These are phyloP conservation scores for Smittium mucronatum DNA, from an alignment of 371 early-diverging fungal genomes.

Conservation along the genomic window DNA sequence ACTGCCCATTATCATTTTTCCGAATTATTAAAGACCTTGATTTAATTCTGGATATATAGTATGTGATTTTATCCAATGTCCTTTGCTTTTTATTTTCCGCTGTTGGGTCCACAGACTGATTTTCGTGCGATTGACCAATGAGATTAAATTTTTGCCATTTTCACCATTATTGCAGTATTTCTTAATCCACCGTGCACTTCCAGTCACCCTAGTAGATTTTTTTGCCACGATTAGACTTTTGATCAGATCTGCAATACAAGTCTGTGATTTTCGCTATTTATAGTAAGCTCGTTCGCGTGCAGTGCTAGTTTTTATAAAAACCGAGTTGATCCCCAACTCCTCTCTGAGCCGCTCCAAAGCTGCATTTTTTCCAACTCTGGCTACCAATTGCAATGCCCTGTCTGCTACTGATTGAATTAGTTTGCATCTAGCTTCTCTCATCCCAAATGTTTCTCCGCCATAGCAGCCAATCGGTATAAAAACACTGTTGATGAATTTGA, in stretches of 20 bases:
- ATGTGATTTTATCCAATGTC: not conserved
- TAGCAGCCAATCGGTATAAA: slow-evolving; percentile 1
- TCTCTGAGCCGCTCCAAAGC: not conserved
- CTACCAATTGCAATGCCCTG: not conserved
- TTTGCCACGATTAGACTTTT: not conserved
- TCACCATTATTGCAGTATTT: not conserved
- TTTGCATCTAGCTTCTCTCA: slow-evolving; percentile 4
- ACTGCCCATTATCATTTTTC: slow-evolving; percentile 2
- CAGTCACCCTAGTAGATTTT: not conserved
- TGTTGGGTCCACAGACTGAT: not conserved
- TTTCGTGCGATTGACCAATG: not conserved
- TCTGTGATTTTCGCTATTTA: not conserved
- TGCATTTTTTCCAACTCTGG: not conserved
- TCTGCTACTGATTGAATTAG: not conserved
- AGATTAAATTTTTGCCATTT: not conserved
- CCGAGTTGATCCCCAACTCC: not conserved
- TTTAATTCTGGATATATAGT: not conserved
- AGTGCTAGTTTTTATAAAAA: not conserved
- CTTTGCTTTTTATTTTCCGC: not conserved
- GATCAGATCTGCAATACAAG: not conserved
- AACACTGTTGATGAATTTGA: not conserved
- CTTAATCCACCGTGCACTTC: not conserved
- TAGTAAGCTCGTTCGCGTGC: not conserved
- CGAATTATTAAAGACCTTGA: not conserved
- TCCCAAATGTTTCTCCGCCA: slow-evolving; percentile 6